phyloP scores from a whole-genome alignment of 2,329 filamentous ascomycete genomes.

The Corinectria fuckeliana region DNA sequence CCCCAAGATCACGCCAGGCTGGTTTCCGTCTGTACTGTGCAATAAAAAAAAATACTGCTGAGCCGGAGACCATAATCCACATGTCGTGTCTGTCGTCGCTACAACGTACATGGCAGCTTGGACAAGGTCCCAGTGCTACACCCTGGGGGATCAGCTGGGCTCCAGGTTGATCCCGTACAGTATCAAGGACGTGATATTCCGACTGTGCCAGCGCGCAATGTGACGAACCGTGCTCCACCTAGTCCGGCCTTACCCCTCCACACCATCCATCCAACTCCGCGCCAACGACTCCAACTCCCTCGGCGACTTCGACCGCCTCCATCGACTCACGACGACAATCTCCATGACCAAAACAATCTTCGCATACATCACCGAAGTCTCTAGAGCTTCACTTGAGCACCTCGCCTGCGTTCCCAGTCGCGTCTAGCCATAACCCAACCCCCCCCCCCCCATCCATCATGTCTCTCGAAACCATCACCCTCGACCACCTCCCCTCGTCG shows the following conservation, averaged over 20 bases:
- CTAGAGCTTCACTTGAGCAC: neutral
- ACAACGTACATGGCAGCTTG: neutral
- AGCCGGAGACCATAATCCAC: too few relatives aligned
- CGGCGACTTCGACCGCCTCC: neutral
- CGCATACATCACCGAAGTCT: neutral
- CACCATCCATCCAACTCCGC: slow-evolving; percentile 28
- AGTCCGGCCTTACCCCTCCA: slow-evolving; percentile 34
- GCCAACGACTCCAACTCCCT: neutral
- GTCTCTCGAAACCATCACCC: slow-evolving; percentile 68
- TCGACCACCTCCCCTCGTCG: slow-evolving; percentile 76
- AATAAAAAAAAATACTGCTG: too few relatives aligned
- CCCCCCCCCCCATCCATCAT: slow-evolving; percentile 41
- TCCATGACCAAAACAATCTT: slow-evolving; percentile 15
- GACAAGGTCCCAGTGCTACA: too few relatives aligned
- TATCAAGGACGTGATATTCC: slow-evolving; percentile 22
- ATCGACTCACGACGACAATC: neutral
- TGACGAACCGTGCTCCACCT: slow-evolving; percentile 7
- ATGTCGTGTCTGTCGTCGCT: neutral
- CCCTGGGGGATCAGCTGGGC: slow-evolving; percentile 5
- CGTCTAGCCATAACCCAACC: neutral
- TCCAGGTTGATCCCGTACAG: slow-evolving; percentile 28
- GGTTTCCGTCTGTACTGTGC: too few relatives aligned
- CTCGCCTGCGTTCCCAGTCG: neutral
- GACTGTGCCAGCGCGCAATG: neutral
- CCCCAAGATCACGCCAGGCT: neutral